Conservation (phyloP, 1,284 basidiomycete species). For the Trichosporon faecale region DNA sequence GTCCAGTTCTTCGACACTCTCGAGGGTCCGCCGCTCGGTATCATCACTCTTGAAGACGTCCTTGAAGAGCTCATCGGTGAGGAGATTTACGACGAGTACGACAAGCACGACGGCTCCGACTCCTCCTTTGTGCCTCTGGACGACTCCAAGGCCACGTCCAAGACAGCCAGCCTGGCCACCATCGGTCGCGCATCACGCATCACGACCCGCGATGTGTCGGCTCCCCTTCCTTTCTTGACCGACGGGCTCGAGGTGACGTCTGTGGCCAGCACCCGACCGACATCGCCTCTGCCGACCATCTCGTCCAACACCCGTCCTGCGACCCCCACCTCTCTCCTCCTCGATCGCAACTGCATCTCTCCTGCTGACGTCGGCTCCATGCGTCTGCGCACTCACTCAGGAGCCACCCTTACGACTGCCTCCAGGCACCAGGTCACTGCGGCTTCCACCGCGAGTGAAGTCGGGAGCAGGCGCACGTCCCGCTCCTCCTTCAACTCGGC, state of each 20-base stretch:
- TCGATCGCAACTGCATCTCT: background rate
- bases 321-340: background rate
- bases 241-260: background rate
- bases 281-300: background rate
- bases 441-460: background rate
- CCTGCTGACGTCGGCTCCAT: background rate
- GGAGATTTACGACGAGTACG: conserved; percentile 76
- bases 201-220: background rate
- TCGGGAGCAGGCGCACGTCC: background rate
- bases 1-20: conserved; percentile 72
- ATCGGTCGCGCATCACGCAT: background rate
- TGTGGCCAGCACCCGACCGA: background rate
- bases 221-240: background rate
- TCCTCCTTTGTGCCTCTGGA: background rate
- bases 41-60: conserved; percentile 90
- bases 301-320: background rate
- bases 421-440: background rate
- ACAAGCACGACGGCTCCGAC: conserved; percentile 27
- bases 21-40: conserved; percentile 73
- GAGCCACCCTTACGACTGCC: background rate
- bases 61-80: conserved; percentile 87
- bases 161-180: background rate
- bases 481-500: background rate
- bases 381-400: background rate
- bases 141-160: background rate